These are phyloP conservation scores for Solanum hybrid DNA, from an alignment of 305 asterid genomes.

Conservation along the genomic window DNA sequence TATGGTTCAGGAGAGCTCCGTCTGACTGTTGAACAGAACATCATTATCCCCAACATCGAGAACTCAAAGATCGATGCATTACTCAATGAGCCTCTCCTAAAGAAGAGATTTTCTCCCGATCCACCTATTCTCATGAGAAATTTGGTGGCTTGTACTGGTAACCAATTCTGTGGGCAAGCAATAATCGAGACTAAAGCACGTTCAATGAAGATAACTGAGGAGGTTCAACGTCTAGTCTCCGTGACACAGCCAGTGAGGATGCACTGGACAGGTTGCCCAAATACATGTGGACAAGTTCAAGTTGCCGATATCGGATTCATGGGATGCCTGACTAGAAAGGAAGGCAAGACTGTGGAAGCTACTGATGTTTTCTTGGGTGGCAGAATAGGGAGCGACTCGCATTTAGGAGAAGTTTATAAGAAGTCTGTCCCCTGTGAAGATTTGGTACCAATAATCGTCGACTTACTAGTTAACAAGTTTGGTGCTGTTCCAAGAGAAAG, in stretches of 20 bases:
- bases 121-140: slow-evolving; percentile 83
- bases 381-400: slow-evolving; percentile 84
- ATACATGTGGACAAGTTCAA: slow-evolving; percentile 83
- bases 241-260: slow-evolving; percentile 64
- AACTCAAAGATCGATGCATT: slow-evolving; percentile 50
- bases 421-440: slow-evolving; percentile 89
- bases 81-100: slow-evolving; percentile 52
- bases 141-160: slow-evolving; percentile 94
- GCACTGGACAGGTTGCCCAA: slow-evolving; percentile 98
- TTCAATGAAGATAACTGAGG: slow-evolving; percentile 65
- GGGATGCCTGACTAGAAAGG: slow-evolving; percentile 81
- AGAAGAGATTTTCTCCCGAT: slow-evolving; percentile 38
- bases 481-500: slow-evolving; percentile 64
- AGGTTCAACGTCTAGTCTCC: slow-evolving; percentile 54
- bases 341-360: slow-evolving; percentile 67
- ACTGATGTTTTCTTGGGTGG: slow-evolving; percentile 83
- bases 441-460: slow-evolving; percentile 64
- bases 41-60: slow-evolving; percentile 65
- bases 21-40: slow-evolving; percentile 85
- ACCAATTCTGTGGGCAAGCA: slow-evolving; percentile 92
- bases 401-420: slow-evolving; percentile 75
- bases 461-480: slow-evolving; percentile 54
- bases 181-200: slow-evolving; percentile 86
- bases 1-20: slow-evolving; percentile 89
- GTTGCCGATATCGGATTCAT: slow-evolving; percentile 96